Evolutionary conservation across 225 moss, liverwort and hornwort genomes (phyloP).

Genomic region (Straminergon stramineum): DNA sequence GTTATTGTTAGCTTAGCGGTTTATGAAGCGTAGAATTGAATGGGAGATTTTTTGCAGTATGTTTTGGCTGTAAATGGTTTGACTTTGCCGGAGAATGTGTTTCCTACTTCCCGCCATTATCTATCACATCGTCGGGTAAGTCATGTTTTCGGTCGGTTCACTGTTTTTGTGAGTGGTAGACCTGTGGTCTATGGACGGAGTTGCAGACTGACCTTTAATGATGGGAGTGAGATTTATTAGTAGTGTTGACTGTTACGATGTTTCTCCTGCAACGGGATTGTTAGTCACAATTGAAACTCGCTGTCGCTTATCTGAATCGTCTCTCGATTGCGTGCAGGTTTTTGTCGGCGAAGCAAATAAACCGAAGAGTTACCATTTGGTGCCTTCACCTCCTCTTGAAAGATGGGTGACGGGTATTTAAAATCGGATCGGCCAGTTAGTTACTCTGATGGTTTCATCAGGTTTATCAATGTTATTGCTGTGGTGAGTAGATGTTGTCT

Average conservation of each 20-base stretch:
- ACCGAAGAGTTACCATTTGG: neutral
- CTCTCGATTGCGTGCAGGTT: slow-evolving; percentile 6
- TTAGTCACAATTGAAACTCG: neutral
- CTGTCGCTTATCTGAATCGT: neutral
- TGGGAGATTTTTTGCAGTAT: neutral
- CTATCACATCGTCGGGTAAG: neutral
- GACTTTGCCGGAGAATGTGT: neutral
- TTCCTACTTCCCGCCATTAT: neutral
- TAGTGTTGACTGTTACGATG: neutral
- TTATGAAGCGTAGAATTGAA: neutral
- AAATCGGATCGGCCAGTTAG: slow-evolving; percentile 28
- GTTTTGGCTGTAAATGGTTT: neutral
- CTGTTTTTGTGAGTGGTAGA: neutral
- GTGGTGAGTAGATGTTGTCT: slow-evolving; percentile 24
- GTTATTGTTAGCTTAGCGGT: neutral
- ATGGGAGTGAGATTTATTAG: neutral
- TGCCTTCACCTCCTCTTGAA: neutral
- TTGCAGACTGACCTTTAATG: neutral
- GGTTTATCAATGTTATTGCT: slow-evolving; percentile 27
- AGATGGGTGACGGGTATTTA: slow-evolving; percentile 30
- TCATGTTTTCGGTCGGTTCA: neutral
- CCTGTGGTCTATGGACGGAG: neutral
- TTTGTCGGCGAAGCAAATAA: neutral
- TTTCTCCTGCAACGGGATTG: neutral
- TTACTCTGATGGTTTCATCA: slow-evolving; percentile 21